Evolutionary conservation across 176 grass and related monocot species (phyloP), one percentile per base, ranked within the genome.

Genomic region (Dendrocalamus sinicus): DNA sequence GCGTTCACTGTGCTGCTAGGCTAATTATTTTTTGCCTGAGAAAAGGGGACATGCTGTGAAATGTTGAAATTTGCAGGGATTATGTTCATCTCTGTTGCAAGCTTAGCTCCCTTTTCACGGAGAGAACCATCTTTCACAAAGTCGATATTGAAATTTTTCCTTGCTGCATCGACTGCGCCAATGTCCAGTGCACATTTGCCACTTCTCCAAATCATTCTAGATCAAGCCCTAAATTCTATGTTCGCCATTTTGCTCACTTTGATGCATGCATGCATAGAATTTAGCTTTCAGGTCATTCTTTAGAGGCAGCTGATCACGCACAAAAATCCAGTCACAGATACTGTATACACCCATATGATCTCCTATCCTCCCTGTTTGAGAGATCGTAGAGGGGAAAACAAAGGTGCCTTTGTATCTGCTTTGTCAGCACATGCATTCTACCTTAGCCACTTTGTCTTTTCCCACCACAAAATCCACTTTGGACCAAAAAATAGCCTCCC

Each of bases 391-490:
- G 30, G 72, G 45, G 63, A 91, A 92, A 94, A 86, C 82, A 86
- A 85, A 45, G 72, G 60, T 14, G 72, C 83, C 93, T 93, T 93
- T 91, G 89, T 87, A 93, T 91, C 80, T 85, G 88, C 80, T 91
- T 91, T 91, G 90, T 93, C 94, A 95, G 72, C 89, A 93, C 93
- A 95, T 90, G 87, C 93, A 85, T 85, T 91, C 78, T 88, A 83
- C 89, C 84, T 57, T 57, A 73, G 37, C 73, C 3, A 51, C 75
- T 80, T 75, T 87, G 32, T 81, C 73, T 85, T 92, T 93, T 88
- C 53, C 73, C 73, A 83, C 80, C 83, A 86, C 79, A 90, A 98
- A 93, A 95, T 88, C 69, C 76, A 87, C 90, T 92, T 91, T 94
- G 76, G 77, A 90, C 60, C 80, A 72, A 77, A 85, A 82, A 60